Base-by-base conservation (phyloP, 2,329 filamentous ascomycete genomes). In the Sarocladiaceae sp. region DNA sequence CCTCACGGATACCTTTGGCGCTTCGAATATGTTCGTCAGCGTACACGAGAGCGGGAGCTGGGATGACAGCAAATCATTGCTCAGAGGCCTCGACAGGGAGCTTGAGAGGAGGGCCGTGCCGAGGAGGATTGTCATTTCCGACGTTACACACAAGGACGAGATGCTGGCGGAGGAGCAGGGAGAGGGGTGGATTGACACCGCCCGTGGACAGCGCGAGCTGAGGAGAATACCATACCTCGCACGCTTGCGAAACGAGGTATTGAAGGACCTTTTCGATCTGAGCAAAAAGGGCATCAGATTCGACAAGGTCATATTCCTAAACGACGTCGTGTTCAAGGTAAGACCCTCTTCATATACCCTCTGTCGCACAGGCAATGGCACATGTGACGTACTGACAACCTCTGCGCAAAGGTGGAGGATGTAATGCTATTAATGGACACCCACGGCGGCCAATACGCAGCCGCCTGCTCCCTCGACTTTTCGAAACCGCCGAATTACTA, bases 151-250 rank as follows among this genome's bases (percentile, higher is more conserved):
- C 54, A 56, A 63, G 47, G 74, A 82, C 46, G 45, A 78, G 54
- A 70, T 80, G 18, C 60, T 62, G 7, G 64, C 57, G 12, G 54
- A 62, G 4, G 68, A 69, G 0, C 57, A 58, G 3, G 63, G 63
- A 3, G 63, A 71, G 4, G 83, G 83, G 0, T 88, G 83, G 83
- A 73, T 87, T 23, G 60, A 70, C 23, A 83, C 78, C n/a, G 60
- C 73, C 6, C 55, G 67, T 20, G 71, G 73, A 0, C 66, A 65
- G 49, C 71, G 63, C 47, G 78, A 82, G 53, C 58, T 83, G 48
- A 66, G 84, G 40, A 69, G 84, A 16, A 87, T 88, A 48, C 82
- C 83, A 1, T 87, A 82, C 56, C 65, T 88, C 16, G 74, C 85
- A 2, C 69, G 64, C 20, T 54, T 85, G 46, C 72, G 85, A 32